Evolutionary conservation across 2,329 filamentous ascomycete genomes (phyloP).

Genomic region (Podosphaera xanthii): DNA sequence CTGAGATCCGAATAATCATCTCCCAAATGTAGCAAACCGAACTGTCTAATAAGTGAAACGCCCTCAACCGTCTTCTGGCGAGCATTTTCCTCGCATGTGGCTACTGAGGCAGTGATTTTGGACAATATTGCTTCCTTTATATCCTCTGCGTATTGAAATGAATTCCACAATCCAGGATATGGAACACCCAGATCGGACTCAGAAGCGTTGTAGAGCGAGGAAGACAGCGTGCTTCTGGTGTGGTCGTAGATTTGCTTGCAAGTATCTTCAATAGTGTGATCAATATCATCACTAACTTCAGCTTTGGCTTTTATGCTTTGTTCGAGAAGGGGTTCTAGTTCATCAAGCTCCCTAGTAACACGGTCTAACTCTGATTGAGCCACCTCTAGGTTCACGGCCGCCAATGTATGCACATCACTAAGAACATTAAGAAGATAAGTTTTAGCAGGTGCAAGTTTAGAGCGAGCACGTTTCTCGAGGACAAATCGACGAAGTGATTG

Average conservation of each 20-base stretch:
- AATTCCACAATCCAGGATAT: constrained; percentile 67
- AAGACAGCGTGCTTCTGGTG: constrained; percentile 51
- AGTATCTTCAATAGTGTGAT: constrained; percentile 61
- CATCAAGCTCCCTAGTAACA: constrained; percentile 55
- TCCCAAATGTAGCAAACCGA: constrained; percentile 72
- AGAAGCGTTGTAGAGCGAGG: constrained; percentile 55
- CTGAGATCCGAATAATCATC: constrained; percentile 67
- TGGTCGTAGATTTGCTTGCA: constrained; percentile 71
- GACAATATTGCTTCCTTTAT: constrained; percentile 81
- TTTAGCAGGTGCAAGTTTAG: constrained; percentile 84
- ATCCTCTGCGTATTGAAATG: constrained; percentile 83
- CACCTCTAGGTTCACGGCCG: constrained; percentile 69
- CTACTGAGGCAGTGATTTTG: constrained; percentile 60
- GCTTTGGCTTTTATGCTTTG: constrained; percentile 57
- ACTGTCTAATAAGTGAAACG: constrained; percentile 68
- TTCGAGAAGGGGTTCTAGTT: constrained; percentile 69
- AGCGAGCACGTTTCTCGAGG: constrained; percentile 80
- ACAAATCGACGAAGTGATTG: constrained; percentile 79
- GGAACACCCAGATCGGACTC: constrained; percentile 58
- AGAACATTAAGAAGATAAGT: constrained; percentile 90
- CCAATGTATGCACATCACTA: constrained; percentile 63
- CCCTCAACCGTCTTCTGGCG: constrained; percentile 53
- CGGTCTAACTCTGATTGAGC: constrained; percentile 67
- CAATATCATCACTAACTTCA: constrained; percentile 62
- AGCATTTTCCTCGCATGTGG: constrained; percentile 66